Percentiles rank a stretch among this genome's conserved stretches.
Conservation (phyloP, 2,329 filamentous ascomycete species). For the Aspergillus vadensis region DNA sequence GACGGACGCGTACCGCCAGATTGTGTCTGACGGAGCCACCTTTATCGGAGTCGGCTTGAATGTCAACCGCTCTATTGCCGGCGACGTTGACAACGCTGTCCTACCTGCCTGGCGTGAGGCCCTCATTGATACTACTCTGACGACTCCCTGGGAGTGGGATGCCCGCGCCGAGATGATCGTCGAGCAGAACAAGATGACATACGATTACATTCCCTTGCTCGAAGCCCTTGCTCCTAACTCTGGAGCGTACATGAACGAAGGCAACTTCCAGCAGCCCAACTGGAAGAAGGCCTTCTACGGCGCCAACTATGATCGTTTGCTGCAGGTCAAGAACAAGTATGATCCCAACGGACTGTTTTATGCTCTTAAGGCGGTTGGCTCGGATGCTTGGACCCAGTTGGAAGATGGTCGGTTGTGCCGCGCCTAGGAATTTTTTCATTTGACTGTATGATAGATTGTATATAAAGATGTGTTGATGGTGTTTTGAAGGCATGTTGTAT, state of each 20-base stretch:
- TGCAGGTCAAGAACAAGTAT: constrained; percentile 12
- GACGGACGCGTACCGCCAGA: constrained; percentile 1
- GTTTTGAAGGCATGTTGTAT: too few species aligned
- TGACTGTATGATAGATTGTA: not conserved
- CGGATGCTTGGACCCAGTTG: constrained; percentile 8
- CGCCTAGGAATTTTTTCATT: not conserved
- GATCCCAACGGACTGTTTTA: constrained; percentile 14
- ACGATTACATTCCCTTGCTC: not conserved
- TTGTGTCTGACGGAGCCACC: constrained; percentile 3
- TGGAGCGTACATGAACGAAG: constrained; percentile 16
- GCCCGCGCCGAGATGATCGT: not conserved
- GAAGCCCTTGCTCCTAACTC: constrained; percentile 5
- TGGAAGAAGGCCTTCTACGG: constrained; percentile 13
- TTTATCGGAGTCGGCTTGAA: constrained; percentile 6
- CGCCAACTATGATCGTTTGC: constrained; percentile 5
- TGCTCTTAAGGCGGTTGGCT: constrained; percentile 7
- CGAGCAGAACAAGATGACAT: constrained; percentile 8
- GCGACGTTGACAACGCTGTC: constrained; percentile 6
- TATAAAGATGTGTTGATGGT: not conserved
- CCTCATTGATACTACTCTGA: constrained; percentile 4
- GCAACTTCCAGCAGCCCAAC: constrained; percentile 11
- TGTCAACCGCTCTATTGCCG: not conserved
- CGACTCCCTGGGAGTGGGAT: constrained; percentile 7
- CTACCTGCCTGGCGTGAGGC: constrained; percentile 7
- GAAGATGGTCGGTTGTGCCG: constrained; percentile 2